Base-by-base conservation (phyloP, 108 stramenopile genomes). In the Cyclotella cryptica region DNA sequence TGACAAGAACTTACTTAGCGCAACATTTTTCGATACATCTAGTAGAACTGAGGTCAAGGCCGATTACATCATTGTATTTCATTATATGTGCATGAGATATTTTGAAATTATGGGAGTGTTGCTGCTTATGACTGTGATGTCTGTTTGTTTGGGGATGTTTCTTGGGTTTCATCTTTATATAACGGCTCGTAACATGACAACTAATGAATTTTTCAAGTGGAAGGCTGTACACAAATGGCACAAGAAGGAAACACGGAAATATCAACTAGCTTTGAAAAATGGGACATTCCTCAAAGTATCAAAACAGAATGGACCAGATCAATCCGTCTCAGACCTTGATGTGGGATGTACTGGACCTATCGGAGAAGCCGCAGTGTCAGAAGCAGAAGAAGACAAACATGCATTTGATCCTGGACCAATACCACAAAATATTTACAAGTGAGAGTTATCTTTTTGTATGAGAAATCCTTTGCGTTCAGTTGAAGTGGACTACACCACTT, bases 141-240 rank as follows among this genome's bases (percentile, higher is more conserved):
- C 47, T 24, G 70, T 71, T 27, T 44, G 61, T 27, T 71, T 78
- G 64, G 70, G 70, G 10, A 47, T 78, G 0, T 78, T 78, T 58
- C 43, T 66, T 14, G 63, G 24, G n/a, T 78, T 78, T 28, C 78
- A 78, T 52, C 70, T 78, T 43, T 78, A 78, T 55, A 65, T 78
- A 44, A 51, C 70, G 14, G 71, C 70, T 59, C 41, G 26, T 1
- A 76, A 91, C 44, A 88, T 89, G 84, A 97, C 94, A 29, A 95
- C 96, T 7, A 97, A 97, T 69, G n/a, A n/a, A n/a, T n/a, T n/a
- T n/a, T n/a, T n/a, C n/a, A n/a, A n/a, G n/a, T n/a, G n/a, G n/a
- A n/a, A 94, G 95, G 75, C 84, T 75, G 52, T 91, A 77, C 54
- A 97, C 69, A 83, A 71, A 66, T 93, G 88, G 91, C 86, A 96